Evolutionary conservation across 192 early-diverging fungal species (phyloP).

Genomic region (Backusella psychrophila): DNA sequence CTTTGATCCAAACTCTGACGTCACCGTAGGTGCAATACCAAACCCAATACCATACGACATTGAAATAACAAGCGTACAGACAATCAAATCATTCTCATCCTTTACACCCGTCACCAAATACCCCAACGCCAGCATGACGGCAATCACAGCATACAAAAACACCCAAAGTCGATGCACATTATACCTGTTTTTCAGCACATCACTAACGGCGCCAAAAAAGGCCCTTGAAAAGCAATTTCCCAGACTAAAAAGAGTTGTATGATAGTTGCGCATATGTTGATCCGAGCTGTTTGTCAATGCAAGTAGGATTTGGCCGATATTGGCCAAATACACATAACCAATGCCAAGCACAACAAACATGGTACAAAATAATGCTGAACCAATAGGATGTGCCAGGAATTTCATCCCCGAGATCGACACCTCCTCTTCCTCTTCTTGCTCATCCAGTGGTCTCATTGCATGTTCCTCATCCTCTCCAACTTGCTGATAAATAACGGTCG

Average conservation of each 20-base stretch:
- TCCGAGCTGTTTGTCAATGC: background rate
- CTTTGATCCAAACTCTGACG: constrained; percentile 30
- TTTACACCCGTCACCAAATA: constrained; percentile 18
- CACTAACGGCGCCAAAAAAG: constrained; percentile 24
- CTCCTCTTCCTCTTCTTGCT: background rate
- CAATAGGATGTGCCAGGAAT: constrained; percentile 22
- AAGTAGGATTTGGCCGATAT: constrained; percentile 18
- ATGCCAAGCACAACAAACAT: constrained; percentile 26
- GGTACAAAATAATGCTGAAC: constrained; percentile 18
- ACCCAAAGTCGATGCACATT: constrained; percentile 33
- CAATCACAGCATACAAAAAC: constrained; percentile 13
- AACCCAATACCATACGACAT: constrained; percentile 27
- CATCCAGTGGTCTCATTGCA: background rate
- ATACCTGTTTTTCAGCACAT: constrained; percentile 21
- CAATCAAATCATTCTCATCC: background rate
- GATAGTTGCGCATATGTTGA: constrained; percentile 22
- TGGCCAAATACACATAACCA: constrained; percentile 30
- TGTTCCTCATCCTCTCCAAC: background rate
- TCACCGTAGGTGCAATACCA: constrained; percentile 31
- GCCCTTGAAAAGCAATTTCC: constrained; percentile 29
- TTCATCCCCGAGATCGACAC: constrained; percentile 17
- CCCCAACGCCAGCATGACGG: background rate
- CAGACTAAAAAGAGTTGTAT: constrained; percentile 24
- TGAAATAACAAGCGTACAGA: constrained; percentile 27
- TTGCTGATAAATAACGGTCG: background rate